Evolutionary conservation across 805 yeast species (phyloP).

Genomic region (Suhomyces pyralidae): DNA sequence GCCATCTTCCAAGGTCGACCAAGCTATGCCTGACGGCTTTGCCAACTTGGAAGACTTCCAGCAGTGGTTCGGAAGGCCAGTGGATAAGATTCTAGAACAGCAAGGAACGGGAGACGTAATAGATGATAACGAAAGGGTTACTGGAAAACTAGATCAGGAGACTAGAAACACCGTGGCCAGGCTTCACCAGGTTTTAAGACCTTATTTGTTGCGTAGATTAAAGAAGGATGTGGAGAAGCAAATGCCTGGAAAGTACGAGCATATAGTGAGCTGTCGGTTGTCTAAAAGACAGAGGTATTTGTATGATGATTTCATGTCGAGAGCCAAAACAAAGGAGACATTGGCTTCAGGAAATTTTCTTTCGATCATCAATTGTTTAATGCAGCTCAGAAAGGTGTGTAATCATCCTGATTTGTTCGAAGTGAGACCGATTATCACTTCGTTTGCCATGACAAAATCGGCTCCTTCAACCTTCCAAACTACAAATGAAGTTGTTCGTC

Average conservation of each 20-base stretch:
- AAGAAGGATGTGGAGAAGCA: constrained; percentile 97
- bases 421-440: constrained; percentile 90
- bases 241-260: constrained; percentile 98
- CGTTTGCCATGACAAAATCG: constrained; percentile 70
- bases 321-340: constrained; percentile 94
- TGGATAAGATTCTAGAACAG: constrained; percentile 84
- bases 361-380: constrained; percentile 92
- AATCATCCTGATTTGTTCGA: constrained; percentile 97
- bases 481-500: constrained; percentile 23
- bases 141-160: constrained; percentile 58
- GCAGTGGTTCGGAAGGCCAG: constrained; percentile 98
- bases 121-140: constrained; percentile 36
- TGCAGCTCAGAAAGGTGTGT: constrained; percentile 97
- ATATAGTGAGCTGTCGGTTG: constrained; percentile 84
- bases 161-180: constrained; percentile 82
- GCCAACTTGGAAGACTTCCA: constrained; percentile 95
- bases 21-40: constrained; percentile 90
- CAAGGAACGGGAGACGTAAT: constrained; percentile 39
- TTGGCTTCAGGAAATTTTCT: constrained; percentile 91
- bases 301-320: constrained; percentile 95
- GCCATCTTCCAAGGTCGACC: constrained; percentile 79
- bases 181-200: constrained; percentile 89
- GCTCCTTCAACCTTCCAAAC: constrained; percentile 49
- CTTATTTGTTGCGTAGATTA: constrained; percentile 84
- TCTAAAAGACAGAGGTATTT: constrained; percentile 89